Conservation (phyloP, 805 yeast species). For the Metschnikowia vanudenii region DNA sequence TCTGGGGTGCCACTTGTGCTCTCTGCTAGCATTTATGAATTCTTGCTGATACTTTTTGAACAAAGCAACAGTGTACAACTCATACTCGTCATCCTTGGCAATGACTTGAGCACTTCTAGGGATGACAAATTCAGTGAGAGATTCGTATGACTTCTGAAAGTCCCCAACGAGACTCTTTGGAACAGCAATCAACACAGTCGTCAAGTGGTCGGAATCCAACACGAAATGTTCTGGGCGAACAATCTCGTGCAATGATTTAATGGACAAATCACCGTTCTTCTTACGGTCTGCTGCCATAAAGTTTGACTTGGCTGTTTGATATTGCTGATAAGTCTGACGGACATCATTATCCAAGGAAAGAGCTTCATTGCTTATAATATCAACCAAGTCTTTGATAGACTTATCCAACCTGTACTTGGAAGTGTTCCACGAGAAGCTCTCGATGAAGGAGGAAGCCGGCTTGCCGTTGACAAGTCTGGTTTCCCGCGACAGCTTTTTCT, state of each 20-base stretch:
- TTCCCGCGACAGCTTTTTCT: slow-evolving; percentile 23
- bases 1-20: slow-evolving; percentile 86
- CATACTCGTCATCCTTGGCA: slow-evolving; percentile 69
- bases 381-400: slow-evolving; percentile 73
- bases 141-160: slow-evolving; percentile 72
- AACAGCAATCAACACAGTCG: slow-evolving; percentile 84
- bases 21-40: slow-evolving; percentile 71
- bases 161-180: slow-evolving; percentile 63
- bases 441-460: slow-evolving; percentile 61
- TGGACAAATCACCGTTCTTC: slow-evolving; percentile 89
- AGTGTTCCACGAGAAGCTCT: slow-evolving; percentile 82
- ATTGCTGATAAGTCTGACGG: slow-evolving; percentile 66
- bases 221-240: slow-evolving; percentile 84
- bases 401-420: slow-evolving; percentile 84
- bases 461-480: slow-evolving; percentile 42
- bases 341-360: slow-evolving; percentile 83
- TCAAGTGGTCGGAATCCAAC: slow-evolving; percentile 78
- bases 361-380: slow-evolving; percentile 71
- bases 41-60: slow-evolving; percentile 78
- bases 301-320: slow-evolving; percentile 79
- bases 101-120: slow-evolving; percentile 83
- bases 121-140: slow-evolving; percentile 75
- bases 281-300: slow-evolving; percentile 88
- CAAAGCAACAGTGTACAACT: slow-evolving; percentile 73
- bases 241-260: slow-evolving; percentile 84